A percentile compares a stretch with the other conserved stretches of the same genome.
Conservation (phyloP, 495 filamentous ascomycete genomes). For the Aspergillus haitiensis region DNA sequence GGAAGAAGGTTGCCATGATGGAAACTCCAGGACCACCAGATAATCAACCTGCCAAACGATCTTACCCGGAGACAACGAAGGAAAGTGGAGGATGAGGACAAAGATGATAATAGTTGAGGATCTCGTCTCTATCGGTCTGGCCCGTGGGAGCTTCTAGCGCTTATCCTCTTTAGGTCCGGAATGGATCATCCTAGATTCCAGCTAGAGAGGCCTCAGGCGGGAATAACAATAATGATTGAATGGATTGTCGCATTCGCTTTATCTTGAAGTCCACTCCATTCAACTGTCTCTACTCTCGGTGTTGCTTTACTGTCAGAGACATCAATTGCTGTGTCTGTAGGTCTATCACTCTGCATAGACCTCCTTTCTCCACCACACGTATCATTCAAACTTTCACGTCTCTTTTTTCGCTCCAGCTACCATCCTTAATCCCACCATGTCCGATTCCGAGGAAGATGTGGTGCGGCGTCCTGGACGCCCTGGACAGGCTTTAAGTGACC, state of each 20-base stretch:
- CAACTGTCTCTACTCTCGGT: neutral
- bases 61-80: slow-evolving; percentile 22
- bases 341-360: neutral
- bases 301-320: neutral
- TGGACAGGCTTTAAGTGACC: slow-evolving; percentile 31
- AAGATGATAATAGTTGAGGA: slow-evolving; percentile 15
- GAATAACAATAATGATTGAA: neutral
- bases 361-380: neutral
- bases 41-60: slow-evolving; percentile 2
- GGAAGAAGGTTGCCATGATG: slow-evolving; percentile 75
- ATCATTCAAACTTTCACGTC: neutral
- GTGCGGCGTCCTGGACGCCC: slow-evolving; percentile 44
- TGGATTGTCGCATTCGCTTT: neutral
- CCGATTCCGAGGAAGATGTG: slow-evolving; percentile 46
- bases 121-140: slow-evolving; percentile 31
- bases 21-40: slow-evolving; percentile 2
- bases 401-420: slow-evolving; percentile 1
- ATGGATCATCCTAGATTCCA: slow-evolving; percentile 22
- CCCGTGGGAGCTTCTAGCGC: slow-evolving; percentile 23
- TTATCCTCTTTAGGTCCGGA: slow-evolving; percentile 28
- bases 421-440: slow-evolving; percentile 28
- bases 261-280: neutral
- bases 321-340: neutral
- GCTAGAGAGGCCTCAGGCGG: slow-evolving; percentile 13
- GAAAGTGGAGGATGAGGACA: slow-evolving; percentile 14